Evolutionary conservation across 2,329 filamentous ascomycete species (phyloP).

Genomic region (Phialophora verrucosa): DNA sequence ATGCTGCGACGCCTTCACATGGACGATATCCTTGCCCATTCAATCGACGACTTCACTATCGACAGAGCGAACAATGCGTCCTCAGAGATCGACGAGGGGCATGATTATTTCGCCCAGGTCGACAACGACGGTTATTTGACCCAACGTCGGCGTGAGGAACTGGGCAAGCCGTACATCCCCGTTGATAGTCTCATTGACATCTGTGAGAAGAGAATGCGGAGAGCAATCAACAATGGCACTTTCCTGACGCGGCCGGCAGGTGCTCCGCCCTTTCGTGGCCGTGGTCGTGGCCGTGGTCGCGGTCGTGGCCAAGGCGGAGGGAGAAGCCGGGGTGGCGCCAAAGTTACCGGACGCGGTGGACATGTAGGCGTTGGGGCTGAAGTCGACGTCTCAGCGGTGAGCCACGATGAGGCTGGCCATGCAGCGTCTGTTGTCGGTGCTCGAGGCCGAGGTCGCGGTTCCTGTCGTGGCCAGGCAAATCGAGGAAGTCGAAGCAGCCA

Average conservation of each 20-base stretch:
- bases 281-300: neutral
- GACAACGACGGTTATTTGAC: neutral
- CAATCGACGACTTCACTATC: neutral
- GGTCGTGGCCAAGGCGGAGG: neutral
- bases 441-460: neutral
- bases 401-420: neutral
- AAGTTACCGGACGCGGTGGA: neutral
- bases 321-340: neutral
- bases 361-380: neutral
- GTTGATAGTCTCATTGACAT: neutral
- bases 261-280: neutral
- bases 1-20: neutral
- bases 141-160: neutral
- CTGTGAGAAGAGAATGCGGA: conserved; percentile 1
- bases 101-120: conserved; percentile 3
- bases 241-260: neutral
- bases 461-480: neutral
- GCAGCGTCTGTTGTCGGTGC: neutral
- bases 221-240: neutral
- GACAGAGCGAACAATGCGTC: neutral
- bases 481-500: neutral
- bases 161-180: neutral
- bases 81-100: neutral
- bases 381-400: neutral
- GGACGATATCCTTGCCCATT: neutral